Conservation (phyloP, 257 asterid species). For the Nicotiana tomentosiformis region DNA sequence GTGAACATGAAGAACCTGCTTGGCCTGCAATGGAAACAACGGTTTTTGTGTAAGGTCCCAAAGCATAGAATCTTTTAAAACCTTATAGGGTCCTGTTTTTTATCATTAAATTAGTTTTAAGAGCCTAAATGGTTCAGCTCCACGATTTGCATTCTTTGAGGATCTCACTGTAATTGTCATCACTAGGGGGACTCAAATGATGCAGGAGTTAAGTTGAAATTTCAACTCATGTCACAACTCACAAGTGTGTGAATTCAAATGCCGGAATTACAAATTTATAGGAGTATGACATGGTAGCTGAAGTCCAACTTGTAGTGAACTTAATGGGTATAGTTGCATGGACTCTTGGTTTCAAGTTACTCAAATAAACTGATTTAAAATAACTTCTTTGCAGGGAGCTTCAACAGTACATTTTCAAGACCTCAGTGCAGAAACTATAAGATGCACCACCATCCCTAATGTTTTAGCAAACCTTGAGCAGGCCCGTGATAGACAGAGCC, state of each 20-base stretch:
- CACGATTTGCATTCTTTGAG: background rate
- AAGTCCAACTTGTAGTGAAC: background rate
- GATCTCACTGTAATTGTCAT: background rate
- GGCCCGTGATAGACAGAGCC: conserved; percentile 33
- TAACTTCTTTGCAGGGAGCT: conserved; percentile 29
- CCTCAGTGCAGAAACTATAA: conserved; percentile 29
- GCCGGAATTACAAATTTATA: background rate
- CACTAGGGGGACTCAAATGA: background rate
- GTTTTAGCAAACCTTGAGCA: conserved; percentile 34
- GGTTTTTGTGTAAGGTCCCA: background rate
- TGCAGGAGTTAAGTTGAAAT: background rate
- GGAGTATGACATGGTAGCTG: background rate
- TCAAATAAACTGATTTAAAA: background rate
- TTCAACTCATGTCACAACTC: conserved; percentile 4
- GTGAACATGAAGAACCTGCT: background rate
- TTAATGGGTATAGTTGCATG: background rate
- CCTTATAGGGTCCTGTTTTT: background rate
- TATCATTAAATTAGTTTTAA: background rate
- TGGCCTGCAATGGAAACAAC: background rate
- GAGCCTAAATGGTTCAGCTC: background rate
- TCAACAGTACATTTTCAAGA: conserved; percentile 33
- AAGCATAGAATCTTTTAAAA: background rate
- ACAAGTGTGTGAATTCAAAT: background rate
- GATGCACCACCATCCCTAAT: conserved; percentile 38
- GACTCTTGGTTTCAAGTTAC: background rate